Evolutionary conservation across 1,139 yeast species (phyloP), one percentile per base, ranked within the genome.

Genomic region (Scheffersomyces segobiensis): DNA sequence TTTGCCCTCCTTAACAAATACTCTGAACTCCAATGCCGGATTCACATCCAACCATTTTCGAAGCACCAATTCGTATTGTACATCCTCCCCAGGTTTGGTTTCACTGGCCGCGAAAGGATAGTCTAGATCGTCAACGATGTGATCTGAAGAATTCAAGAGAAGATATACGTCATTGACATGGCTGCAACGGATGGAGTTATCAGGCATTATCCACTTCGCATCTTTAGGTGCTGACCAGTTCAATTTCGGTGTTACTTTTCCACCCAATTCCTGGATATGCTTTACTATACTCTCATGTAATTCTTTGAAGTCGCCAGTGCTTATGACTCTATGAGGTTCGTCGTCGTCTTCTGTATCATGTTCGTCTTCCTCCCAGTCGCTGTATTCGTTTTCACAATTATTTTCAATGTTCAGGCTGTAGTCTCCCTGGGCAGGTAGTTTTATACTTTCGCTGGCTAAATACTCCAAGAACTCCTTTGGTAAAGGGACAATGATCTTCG

Each of bases 171-270:
- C 99, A 51, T 87, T 83, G 0, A 89, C 86, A 47, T 80, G 81
- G 18, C 75, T 80, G 68, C 98, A 93, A 66, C 85, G 83, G 80
- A 90, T 83, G 4, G 91, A 82, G 65, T 91, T 89, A 48, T 90
- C 88, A 1, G 96, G 83, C 68, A 91, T 77, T 46, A 95, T 93
- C 99, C 99, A 95, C 0, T 87, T 83, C 7, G 98, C 92, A 73
- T 95, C 99, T 67, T 88, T 89, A 1, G 99, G 99, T 1, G 97
- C 89, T 0, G 98, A 91, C 99, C 99, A 95, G 76, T 95, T 95
- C 64, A 95, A 78, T 68, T 95, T 95, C 1, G 98, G 98, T 1
- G 91, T 81, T 7, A 93, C 93, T 1, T 86, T 75, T 0, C 89
- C 71, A 26, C 90, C 67, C 76, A 83, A 60, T 75, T 81, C 42